These are phyloP conservation scores for Colletotrichum echinochloae DNA, from an alignment of 2,329 filamentous ascomycete genomes.

Conservation along the genomic window DNA sequence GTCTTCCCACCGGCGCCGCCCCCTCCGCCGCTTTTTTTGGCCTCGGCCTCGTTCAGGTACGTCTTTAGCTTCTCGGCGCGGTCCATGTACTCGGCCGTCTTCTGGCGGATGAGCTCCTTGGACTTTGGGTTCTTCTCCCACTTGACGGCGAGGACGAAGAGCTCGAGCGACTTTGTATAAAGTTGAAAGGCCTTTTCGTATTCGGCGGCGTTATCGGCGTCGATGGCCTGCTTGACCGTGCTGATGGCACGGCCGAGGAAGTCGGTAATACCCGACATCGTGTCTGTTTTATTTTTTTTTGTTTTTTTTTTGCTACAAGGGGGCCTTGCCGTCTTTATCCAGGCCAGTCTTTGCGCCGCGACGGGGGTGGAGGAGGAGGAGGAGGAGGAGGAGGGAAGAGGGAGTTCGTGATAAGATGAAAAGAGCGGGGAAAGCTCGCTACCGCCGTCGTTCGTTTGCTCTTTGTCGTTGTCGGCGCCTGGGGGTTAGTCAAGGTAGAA, in stretches of 20 bases:
- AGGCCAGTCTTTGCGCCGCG: not conserved
- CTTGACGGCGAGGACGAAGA: slow-evolving; percentile 99
- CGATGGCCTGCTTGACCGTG: slow-evolving; percentile 96
- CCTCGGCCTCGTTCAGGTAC: slow-evolving; percentile 82
- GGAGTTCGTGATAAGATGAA: slow-evolving; percentile 21
- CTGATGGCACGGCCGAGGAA: slow-evolving; percentile 97
- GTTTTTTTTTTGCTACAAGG: no score
- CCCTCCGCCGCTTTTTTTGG: slow-evolving; percentile 74
- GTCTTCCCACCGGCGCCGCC: slow-evolving; percentile 71
- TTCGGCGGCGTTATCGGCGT: slow-evolving; percentile 92
- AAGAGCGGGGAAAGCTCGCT: slow-evolving; percentile 38
- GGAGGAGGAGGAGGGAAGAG: slow-evolving; percentile 3
- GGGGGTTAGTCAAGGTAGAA: not conserved
- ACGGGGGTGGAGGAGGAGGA: not conserved
- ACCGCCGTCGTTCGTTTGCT: slow-evolving; percentile 12
- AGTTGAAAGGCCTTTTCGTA: slow-evolving; percentile 97
- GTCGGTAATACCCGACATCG: slow-evolving; percentile 90
- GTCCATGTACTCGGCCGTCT: slow-evolving; percentile 98
- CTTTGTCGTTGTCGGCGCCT: slow-evolving; percentile 4
- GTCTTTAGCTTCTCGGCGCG: slow-evolving; percentile 97
- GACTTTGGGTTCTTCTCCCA: slow-evolving; percentile 99
- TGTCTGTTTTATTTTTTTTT: slow-evolving; percentile 46
- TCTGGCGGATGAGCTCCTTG: slow-evolving; percentile 96
- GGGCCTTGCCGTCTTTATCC: not conserved
- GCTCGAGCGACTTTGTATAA: slow-evolving; percentile 95